Evolutionary conservation across 148 eudicot genomes (phyloP), one percentile per base, ranked within the genome.

Genomic region (Rhododendron vialii): DNA sequence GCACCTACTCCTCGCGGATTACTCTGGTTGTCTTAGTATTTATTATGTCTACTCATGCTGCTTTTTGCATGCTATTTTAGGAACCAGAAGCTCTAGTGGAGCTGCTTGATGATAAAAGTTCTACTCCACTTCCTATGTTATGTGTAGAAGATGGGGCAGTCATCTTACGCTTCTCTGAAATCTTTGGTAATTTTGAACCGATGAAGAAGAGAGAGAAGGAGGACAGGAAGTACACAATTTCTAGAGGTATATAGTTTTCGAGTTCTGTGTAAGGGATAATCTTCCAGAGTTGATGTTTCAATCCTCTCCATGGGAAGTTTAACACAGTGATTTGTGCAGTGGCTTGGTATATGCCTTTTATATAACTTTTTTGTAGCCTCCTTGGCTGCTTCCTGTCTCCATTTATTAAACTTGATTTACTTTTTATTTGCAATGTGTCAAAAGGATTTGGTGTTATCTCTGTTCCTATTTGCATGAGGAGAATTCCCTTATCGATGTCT

Each of bases 81-180:
- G 94, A 91, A 55, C 86, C 88, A 41, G 86, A 85, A 83, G 73
- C 84, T 82, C 85, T 73, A 28, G 91, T 89, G 43, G 94, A 91
- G 80, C 84, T 78, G 28, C 78, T 76, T 63, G 91, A 89, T 84
- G 86, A 81, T 76, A 90, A 83, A 81, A 89, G 86, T 80, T 78
- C 87, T 53, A 77, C 89, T 53, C 91, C 94, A 14, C 90, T 97
- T 59, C 99, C 99, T 77, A 85, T 97, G 82, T 90, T 97, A 86
- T 97, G 92, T 75, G 80, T 90, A 59, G 98, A 94, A 89, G 94
- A 94, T 89, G 99, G 99, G 85, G 86, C 84, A 85, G 89, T 92
- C 76, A 96, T 97, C 83, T 87, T 97, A 83, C 92, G 94, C 30
- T 95, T 97, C 87, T 97, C 99, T 83, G 99, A 97, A 93, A 97